Evolutionary conservation across 495 filamentous ascomycete genomes (phyloP), one percentile per base, ranked within the genome.

Genomic region (Chaetomidium leptoderma): DNA sequence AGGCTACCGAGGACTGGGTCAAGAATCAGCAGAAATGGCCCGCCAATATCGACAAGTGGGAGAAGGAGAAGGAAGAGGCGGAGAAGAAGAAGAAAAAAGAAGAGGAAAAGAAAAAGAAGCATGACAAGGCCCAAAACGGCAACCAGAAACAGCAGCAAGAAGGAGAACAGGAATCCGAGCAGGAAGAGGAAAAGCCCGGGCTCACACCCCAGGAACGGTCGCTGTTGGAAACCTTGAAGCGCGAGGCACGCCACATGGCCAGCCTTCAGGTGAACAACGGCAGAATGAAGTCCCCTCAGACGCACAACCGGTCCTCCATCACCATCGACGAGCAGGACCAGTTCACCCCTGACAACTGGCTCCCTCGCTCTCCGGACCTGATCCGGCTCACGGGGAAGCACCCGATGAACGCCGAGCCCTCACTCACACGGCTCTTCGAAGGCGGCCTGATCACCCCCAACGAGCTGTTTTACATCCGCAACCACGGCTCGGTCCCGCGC

Each of bases 301-400:
- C 44, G 0, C 32, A 59, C 55, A 62, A 62, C 36, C 60, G 56
- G 29, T 55, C 60, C 1, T 59, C 60, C 33, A 55, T 62, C 56
- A 43, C 55, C 56, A 59, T 62, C 50, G 55, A 62, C 49, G 55
- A 58, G 17, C 60, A 62, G 35, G 60, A 62, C 60, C 60, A 59
- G 21, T 62, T 59, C 32, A 59, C 60, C 4, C 60, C 56, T 13
- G 56, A 63, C 60, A 63, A 59, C 49, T 63, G 60, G 60, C 50
- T 59, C 4, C 60, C 60, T 7, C 50, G 56, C 30, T 59, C 43
- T 27, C 44, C 50, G 3, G 45, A 49, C 21, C 29, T 63, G 0
- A 59, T 59, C 29, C 60, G 60, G 0, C 43, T 55, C 23, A 59
- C 50, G 13, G 56, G 51, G 9, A 63, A 59, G 4, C 60, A 63